These are phyloP conservation scores for Phytophthora multivora DNA, from an alignment of 352 stramenopile genomes.

Conservation along the genomic window DNA sequence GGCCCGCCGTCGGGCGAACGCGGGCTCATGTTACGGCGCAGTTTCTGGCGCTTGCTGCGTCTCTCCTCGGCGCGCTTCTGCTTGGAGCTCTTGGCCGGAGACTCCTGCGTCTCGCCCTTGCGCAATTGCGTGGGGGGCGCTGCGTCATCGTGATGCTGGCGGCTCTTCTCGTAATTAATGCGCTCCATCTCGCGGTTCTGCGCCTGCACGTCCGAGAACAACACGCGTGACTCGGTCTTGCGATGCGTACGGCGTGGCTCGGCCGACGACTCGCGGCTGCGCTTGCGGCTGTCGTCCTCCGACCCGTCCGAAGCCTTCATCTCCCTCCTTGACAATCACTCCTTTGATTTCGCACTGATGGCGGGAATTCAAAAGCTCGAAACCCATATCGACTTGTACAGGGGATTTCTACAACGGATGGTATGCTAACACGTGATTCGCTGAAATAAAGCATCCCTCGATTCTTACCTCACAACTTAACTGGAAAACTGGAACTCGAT, in stretches of 20 bases:
- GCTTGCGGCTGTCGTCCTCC: constrained; percentile 15
- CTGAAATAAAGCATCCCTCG: background rate
- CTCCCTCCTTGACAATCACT: constrained; percentile 5
- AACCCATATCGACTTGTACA: constrained; percentile 8
- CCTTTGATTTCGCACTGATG: background rate
- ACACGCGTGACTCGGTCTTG: constrained; percentile 44
- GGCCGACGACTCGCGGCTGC: constrained; percentile 2
- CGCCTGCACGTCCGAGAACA: constrained; percentile 59
- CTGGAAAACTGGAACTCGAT: background rate
- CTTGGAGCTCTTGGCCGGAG: constrained; percentile 33
- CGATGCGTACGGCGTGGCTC: constrained; percentile 26
- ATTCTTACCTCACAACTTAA: constrained; percentile 4
- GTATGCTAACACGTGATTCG: background rate
- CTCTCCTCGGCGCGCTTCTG: constrained; percentile 57
- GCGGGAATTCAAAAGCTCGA: background rate
- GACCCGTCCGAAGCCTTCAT: background rate
- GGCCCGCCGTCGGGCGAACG: constrained; percentile 47
- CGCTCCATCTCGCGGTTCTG: constrained; percentile 58
- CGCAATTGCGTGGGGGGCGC: constrained; percentile 25
- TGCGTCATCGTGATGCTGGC: constrained; percentile 5
- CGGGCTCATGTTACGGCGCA: constrained; percentile 50
- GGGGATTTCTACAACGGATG: background rate
- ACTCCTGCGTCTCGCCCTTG: constrained; percentile 45
- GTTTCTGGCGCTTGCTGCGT: constrained; percentile 50
- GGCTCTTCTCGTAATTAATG: constrained; percentile 40